Percentiles rank a stretch among this genome's conserved stretches.
Conservation (phyloP, 164 flowering plant species). For the Magnolia sinica region DNA sequence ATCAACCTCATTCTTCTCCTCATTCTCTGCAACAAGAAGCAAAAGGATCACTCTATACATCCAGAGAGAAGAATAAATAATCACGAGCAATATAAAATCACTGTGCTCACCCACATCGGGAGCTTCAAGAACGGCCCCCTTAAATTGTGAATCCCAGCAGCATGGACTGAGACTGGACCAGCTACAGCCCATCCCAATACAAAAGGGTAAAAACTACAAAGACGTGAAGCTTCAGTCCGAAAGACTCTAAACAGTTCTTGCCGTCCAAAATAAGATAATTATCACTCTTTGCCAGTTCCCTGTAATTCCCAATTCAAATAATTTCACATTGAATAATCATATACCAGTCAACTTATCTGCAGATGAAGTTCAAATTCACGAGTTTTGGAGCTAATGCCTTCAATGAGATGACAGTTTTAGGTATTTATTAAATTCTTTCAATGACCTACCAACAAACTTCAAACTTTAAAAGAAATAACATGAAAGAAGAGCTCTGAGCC, state of each 20-base stretch:
- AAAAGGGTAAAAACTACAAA: neutral
- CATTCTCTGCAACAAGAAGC: conserved; percentile 40
- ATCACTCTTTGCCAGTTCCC: neutral
- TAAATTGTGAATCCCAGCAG: conserved; percentile 40
- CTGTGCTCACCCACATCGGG: conserved; percentile 43
- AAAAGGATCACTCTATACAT: conserved; percentile 1
- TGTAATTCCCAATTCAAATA: neutral
- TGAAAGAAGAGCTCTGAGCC: neutral
- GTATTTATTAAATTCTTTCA: too few species aligned
- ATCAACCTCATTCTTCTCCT: conserved; percentile 44
- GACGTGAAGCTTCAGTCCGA: neutral
- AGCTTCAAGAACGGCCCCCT: conserved; percentile 40
- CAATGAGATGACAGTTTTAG: too few species aligned
- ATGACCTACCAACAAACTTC: neutral
- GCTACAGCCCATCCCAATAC: conserved; percentile 54
- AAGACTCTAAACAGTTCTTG: neutral
- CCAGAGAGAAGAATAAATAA: neutral
- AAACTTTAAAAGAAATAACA: neutral
- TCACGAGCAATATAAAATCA: neutral
- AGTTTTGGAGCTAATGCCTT: neutral
- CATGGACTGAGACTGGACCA: conserved; percentile 49
- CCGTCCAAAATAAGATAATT: neutral
- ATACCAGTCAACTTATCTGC: neutral
- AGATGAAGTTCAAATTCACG: neutral
- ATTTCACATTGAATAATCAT: neutral